Evolutionary conservation across 371 early-diverging fungal species (phyloP), one percentile per base, ranked within the genome.

Genomic region (Choanephora cucurbitarum): DNA sequence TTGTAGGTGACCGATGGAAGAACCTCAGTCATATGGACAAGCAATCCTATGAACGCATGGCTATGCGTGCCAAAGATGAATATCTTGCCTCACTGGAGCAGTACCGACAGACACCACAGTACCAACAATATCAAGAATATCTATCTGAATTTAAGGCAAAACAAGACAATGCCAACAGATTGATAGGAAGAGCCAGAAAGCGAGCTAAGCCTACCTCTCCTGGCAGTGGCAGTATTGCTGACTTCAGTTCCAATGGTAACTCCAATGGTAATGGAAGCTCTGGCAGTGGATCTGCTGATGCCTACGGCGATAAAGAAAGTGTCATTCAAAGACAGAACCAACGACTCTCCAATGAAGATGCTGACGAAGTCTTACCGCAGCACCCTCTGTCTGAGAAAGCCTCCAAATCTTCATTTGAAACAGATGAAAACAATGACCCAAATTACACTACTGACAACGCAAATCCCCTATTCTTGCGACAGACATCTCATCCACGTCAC

Each of bases 1-100:
- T 68, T 7, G 78, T 78, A 0, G 80, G 80, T 19, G 75, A 77
- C 21, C 75, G 72, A 21, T 82, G 80, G 82, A 80, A 80, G 37
- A 66, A 62, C 17, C 54, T 78, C n/a, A 54, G 58, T 28, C 50
- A 52, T 10, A 44, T 55, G 7, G 66, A 75, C 23, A 74, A 73
- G 45, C 67, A 77, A 48, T 19, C 32, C 0, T 72, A 77, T 37
- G 81, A 81, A 55, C 39, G 67, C 17, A 62, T 57, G 22, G 81
- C 81, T 0, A 61, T 67, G 43, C 47, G 51, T 7, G 72, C 67
- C 5, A 75, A 75, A 44, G 71, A 71, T 37, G 69, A 79, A 44
- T 79, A 79, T 37, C 41, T 57, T 17, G 72, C 51, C 6, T 60
- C 53, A 1, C 32, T 79, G 10, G 60, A 63, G 6, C 57, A 51